These are phyloP conservation scores for Myxozyma melibiosi DNA, from an alignment of 805 yeast species.

Conservation along the genomic window DNA sequence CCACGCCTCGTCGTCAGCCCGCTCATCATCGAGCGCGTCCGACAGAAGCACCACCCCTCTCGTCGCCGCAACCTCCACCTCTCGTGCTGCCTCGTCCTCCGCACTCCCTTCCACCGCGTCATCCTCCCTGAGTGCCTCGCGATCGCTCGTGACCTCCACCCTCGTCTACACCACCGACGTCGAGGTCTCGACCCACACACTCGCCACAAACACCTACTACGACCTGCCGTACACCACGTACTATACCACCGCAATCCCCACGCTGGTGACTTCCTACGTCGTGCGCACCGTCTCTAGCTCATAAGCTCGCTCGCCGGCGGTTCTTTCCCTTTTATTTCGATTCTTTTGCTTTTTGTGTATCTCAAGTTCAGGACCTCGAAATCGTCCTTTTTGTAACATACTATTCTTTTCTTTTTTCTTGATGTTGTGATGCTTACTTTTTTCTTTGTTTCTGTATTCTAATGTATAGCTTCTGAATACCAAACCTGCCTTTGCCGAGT, in stretches of 20 bases:
- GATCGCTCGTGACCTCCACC: neutral
- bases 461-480: no score
- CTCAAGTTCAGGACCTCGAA: no score
- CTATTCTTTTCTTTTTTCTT: neutral
- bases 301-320: neutral
- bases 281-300: neutral
- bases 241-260: neutral
- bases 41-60: neutral
- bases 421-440: neutral
- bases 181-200: neutral
- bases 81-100: neutral
- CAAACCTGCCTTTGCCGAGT: no score
- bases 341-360: no score
- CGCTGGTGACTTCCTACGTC: neutral
- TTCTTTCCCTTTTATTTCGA: no score
- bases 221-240: constrained; percentile 3
- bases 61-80: neutral
- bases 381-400: neutral
- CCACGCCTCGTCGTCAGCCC: neutral
- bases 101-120: neutral
- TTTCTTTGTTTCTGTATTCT: no score
- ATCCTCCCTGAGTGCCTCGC: neutral
- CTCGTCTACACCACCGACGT: neutral
- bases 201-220: constrained; percentile 14
- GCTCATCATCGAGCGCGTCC: neutral